Evolutionary conservation across 352 stramenopile species (phyloP).

Genomic region (Phytopythium montanum): DNA sequence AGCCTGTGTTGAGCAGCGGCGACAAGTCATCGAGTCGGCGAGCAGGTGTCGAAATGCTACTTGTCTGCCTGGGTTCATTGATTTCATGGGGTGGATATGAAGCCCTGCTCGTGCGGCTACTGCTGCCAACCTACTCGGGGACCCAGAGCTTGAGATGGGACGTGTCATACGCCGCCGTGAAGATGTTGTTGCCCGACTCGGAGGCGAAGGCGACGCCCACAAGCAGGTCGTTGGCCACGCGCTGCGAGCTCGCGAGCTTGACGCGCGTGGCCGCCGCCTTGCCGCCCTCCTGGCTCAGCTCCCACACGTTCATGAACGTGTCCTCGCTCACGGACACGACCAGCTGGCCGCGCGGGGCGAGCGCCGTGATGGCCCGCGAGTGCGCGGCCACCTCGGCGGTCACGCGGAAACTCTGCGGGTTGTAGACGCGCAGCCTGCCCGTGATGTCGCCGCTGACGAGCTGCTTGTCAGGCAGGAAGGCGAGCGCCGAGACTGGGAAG

Average conservation of each 20-base stretch:
- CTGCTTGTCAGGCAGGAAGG: slow-evolving; percentile 52
- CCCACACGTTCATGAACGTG: slow-evolving; percentile 81
- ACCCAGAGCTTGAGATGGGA: slow-evolving; percentile 70
- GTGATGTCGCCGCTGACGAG: slow-evolving; percentile 59
- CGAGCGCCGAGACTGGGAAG: slow-evolving; percentile 47
- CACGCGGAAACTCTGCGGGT: slow-evolving; percentile 39
- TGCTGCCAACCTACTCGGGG: slow-evolving; percentile 30
- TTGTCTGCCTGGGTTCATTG: neutral
- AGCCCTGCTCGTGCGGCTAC: no score
- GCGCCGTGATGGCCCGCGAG: slow-evolving; percentile 58
- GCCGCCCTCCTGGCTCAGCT: slow-evolving; percentile 29
- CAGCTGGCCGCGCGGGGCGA: slow-evolving; percentile 47
- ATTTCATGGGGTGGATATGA: neutral
- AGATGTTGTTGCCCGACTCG: slow-evolving; percentile 33
- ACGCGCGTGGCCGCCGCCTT: slow-evolving; percentile 20
- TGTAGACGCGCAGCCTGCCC: slow-evolving; percentile 53
- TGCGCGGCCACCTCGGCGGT: slow-evolving; percentile 66
- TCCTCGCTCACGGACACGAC: slow-evolving; percentile 70
- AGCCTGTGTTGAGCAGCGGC: neutral
- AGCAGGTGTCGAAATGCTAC: neutral
- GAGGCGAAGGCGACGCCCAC: slow-evolving; percentile 47
- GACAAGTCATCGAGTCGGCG: neutral
- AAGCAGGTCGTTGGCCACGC: slow-evolving; percentile 58
- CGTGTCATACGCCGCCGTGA: slow-evolving; percentile 64
- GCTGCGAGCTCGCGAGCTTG: slow-evolving; percentile 58